Evolutionary conservation across 257 asterid species (phyloP), one percentile per base, ranked within the genome.

Genomic region (Ocimum tenuiflorum): DNA sequence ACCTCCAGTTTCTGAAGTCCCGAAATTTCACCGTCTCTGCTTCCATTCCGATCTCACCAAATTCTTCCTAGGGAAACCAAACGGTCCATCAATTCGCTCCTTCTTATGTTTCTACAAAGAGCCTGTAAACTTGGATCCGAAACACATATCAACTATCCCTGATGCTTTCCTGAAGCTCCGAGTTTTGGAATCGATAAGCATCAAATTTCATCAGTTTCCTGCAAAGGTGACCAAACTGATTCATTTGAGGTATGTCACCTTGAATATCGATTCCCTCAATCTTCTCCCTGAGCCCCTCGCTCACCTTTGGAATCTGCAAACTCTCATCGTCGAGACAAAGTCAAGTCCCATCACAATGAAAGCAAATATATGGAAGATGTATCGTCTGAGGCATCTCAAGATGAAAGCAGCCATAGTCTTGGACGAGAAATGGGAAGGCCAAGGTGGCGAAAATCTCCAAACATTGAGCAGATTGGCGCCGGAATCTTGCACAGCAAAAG

Each of bases 241-340:
- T 35, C 86, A 82, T 46, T 50, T 86, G 63, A 81, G 83, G 73
- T 83, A 79, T 69, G 14, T 83, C 54, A 74, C 84, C 17, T 12
- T 83, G 13, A 60, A 68, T 10, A 13, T 63, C 6, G 76, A 75
- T 9, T 51, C 49, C 3, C 62, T 77, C 29, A 45, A 50, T 4
- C 1, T 56, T 14, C 72, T 86, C 27, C 89, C 89, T 0, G 60
- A 55, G 0, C 41, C 57, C 22, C 70, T 81, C 24, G 68, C 85
- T 13, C 50, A 72, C 38, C 71, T 83, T 0, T 71, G 72, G 81
- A 78, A 81, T 59, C 68, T 81, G 11, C 83, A 83, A 33, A 78
- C 85, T 22, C 45, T 81, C 10, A 51, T 81, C 13, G 57, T 80
- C 3, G 56, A 74, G 9, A 75, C 86, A 20, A 48, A 49, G 11